Evolutionary conservation across 306 rosid species (phyloP), one percentile per base, ranked within the genome.

Genomic region (Ceratonia siliqua): DNA sequence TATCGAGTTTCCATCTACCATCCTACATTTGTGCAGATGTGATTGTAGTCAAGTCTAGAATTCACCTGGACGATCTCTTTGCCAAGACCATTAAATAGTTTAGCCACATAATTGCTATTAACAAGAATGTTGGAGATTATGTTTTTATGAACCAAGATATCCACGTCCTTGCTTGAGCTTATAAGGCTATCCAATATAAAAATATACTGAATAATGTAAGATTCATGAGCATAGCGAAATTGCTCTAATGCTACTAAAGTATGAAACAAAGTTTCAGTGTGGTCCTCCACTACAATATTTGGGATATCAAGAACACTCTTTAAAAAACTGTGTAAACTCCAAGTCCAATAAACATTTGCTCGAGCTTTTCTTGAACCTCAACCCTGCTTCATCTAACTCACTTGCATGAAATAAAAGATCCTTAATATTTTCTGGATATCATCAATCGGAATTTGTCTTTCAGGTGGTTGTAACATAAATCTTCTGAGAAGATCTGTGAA

Each of bases 61-160:
- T 10, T 68, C 4, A n/a, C 17, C 8, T 27, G 28, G 15, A 30
- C 6, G 0, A 76, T 0, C 20, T 30, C 14, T 20, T 2, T 36
- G 18, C 25, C 28, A 14, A 77, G 81, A 38, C 36, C 3, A 18
- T 56, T 54, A 9, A 72, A 8, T 1, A 53, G 28, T 5, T 25
- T 8, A 5, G 73, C 62, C 2, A 20, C 65, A 21, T 30, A 50
- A 2, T 57, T 12, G 48, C 52, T 66, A 28, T 79, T 78, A 0
- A 61, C 32, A 45, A 49, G 12, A 63, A 38, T 4, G 25, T 79
- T 42, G 62, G 45, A 7, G 8, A 57, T 27, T 62, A 57, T 38
- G 15, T 14, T 13, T 35, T 17, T 35, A 7, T 74, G 52, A 0
- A 62, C 83, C 27, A 82, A 74, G 35, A 82, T 52, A 5, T 33